Evolutionary conservation across 2,329 filamentous ascomycete genomes (phyloP).

Genomic region (Trichoderma polysporum): DNA sequence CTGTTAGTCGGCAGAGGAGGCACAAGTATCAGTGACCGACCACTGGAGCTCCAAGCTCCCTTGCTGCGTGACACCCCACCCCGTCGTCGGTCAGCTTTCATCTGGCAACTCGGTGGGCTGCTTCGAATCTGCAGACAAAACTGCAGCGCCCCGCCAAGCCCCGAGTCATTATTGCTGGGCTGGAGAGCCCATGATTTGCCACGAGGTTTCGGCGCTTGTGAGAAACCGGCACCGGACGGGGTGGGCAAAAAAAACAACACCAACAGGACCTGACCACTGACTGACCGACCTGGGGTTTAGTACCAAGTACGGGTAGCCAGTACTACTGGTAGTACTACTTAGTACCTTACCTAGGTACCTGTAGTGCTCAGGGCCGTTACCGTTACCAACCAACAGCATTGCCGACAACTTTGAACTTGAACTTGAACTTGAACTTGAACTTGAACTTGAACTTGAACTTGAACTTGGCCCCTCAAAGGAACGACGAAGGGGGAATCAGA

Average conservation of each 20-base stretch:
- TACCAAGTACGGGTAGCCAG: no score
- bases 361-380: no score
- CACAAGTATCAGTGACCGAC: neutral
- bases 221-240: slow-evolving; percentile 1
- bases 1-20: neutral
- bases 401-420: no score
- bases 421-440: no score
- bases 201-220: slow-evolving; percentile 14
- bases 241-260: neutral
- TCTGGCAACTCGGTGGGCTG: neutral
- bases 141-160: slow-evolving; percentile 18
- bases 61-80: neutral
- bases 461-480: no score
- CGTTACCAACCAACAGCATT: no score
- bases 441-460: no score
- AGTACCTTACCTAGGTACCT: no score
- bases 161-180: slow-evolving; percentile 21
- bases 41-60: slow-evolving; percentile 19
- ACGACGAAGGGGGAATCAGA: no score
- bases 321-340: no score
- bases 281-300: slow-evolving; percentile 2
- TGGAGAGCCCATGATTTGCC: slow-evolving; percentile 21
- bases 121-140: slow-evolving; percentile 2
- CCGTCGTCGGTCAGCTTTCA: slow-evolving; percentile 11
- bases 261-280: no score